phyloP scores from a whole-genome alignment of 768 basidiomycete genomes.

The Collybia sordida region DNA sequence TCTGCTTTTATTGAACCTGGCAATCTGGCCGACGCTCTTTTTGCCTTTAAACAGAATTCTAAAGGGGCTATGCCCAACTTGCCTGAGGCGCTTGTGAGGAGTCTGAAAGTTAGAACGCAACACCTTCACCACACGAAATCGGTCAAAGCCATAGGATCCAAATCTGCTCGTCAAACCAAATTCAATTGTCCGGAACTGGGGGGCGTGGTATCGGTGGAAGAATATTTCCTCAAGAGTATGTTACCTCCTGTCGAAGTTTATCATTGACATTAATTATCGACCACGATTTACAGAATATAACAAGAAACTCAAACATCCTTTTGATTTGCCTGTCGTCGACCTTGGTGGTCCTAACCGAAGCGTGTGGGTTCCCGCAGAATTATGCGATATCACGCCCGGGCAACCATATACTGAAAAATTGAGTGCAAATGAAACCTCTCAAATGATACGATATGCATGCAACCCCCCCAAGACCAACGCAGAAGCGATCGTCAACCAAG shows the following conservation, averaged over 20 bases:
- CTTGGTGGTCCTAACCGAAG: conserved; percentile 32
- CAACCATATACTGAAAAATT: conserved; percentile 65
- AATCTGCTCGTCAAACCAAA: conserved; percentile 34
- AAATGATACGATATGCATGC: conserved; percentile 73
- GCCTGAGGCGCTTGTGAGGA: conserved; percentile 42
- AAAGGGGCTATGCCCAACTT: conserved; percentile 42
- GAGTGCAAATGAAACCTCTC: conserved; percentile 52
- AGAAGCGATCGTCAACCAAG: conserved; percentile 51
- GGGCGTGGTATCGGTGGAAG: conserved; percentile 53
- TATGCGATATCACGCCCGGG: conserved; percentile 63
- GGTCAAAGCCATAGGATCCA: conserved; percentile 35
- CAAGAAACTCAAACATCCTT: conserved; percentile 41
- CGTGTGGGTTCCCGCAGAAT: conserved; percentile 60
- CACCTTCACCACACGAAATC: conserved; percentile 60
- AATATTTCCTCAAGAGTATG: conserved; percentile 65
- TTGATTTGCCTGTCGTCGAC: conserved; percentile 52
- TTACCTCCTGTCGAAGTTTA: neutral
- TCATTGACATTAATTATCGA: neutral
- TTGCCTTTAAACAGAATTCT: conserved; percentile 43
- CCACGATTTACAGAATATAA: conserved; percentile 50
- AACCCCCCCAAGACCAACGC: conserved; percentile 62
- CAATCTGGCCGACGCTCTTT: conserved; percentile 60
- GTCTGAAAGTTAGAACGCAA: conserved; percentile 55
- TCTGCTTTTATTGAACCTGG: conserved; percentile 56
- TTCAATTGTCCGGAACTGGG: conserved; percentile 55